Evolutionary conservation across 202 grass and related monocot genomes (phyloP).

Genomic region (Alloteropsis angusta): DNA sequence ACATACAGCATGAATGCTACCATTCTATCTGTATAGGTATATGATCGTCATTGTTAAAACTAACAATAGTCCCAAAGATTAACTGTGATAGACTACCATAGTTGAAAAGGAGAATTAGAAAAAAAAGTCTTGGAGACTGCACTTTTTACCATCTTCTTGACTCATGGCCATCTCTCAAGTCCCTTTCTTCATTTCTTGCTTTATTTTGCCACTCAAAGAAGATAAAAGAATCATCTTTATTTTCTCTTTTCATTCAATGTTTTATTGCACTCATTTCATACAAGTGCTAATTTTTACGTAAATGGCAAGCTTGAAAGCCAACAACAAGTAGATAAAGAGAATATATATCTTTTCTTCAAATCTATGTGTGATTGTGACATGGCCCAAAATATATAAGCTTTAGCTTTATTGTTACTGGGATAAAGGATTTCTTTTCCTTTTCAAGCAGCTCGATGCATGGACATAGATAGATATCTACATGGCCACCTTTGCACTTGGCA

Average conservation of each 20-base stretch:
- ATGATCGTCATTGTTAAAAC: slow-evolving; percentile 16
- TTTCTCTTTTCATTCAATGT: slow-evolving; percentile 1
- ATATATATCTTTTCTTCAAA: slow-evolving; percentile 38
- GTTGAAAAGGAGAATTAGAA: slow-evolving; percentile 25
- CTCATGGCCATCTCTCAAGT: slow-evolving; percentile 23
- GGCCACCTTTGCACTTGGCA: slow-evolving; percentile 36
- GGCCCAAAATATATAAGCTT: slow-evolving; percentile 46
- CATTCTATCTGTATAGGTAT: not conserved
- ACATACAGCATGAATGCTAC: not conserved
- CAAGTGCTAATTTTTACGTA: not conserved
- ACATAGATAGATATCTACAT: slow-evolving; percentile 15
- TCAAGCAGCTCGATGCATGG: slow-evolving; percentile 22
- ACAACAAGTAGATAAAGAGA: slow-evolving; percentile 34
- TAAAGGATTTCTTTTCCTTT: slow-evolving; percentile 41
- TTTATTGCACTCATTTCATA: not conserved
- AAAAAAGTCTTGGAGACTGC: slow-evolving; percentile 27
- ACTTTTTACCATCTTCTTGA: slow-evolving; percentile 43
- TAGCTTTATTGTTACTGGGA: slow-evolving; percentile 32
- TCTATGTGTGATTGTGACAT: slow-evolving; percentile 39
- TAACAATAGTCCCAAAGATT: slow-evolving; percentile 1
- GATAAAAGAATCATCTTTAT: slow-evolving; percentile 1
- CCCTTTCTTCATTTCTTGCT: slow-evolving; percentile 20
- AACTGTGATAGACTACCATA: not conserved
- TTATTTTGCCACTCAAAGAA: slow-evolving; percentile 22
- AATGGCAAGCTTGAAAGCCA: slow-evolving; percentile 26